Evolutionary conservation across 257 asterid genomes (phyloP).

Genomic region (Rehmannia glutinosa): DNA sequence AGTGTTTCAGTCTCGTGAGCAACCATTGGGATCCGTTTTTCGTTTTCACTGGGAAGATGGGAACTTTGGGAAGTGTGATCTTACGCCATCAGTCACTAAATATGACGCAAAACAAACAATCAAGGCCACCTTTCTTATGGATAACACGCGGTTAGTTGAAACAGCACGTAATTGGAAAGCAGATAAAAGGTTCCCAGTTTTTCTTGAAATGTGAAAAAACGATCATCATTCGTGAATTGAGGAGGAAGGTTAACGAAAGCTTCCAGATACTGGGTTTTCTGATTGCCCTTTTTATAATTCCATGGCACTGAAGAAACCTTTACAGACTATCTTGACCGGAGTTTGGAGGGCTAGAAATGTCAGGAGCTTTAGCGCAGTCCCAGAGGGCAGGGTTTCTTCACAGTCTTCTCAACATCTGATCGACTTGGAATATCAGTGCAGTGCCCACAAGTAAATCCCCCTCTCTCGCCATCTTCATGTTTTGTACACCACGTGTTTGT

Average conservation of each 20-base stretch:
- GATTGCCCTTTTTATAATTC: too few species aligned
- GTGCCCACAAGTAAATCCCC: conserved; percentile 79
- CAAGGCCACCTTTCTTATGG: not conserved
- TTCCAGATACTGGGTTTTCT: too few species aligned
- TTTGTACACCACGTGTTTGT: not conserved
- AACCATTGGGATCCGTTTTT: too few species aligned
- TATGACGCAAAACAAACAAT: not conserved
- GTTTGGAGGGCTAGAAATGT: conserved; percentile 30
- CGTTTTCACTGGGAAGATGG: not conserved
- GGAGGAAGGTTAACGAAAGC: too few species aligned
- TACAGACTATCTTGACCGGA: conserved; percentile 33
- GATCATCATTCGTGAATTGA: too few species aligned
- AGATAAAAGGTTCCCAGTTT: not conserved
- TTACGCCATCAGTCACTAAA: not conserved
- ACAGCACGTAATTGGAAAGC: not conserved
- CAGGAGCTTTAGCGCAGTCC: conserved; percentile 46
- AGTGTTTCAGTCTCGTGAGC: too few species aligned
- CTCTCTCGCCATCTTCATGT: not conserved
- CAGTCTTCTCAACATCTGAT: conserved; percentile 63
- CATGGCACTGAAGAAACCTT: conserved; percentile 51
- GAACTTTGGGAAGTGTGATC: conserved; percentile 23
- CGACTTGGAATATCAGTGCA: conserved; percentile 60
- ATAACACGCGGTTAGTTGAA: not conserved
- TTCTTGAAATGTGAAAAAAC: too few species aligned
- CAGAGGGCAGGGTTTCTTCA: conserved; percentile 37